Conservation (phyloP, 2,329 filamentous ascomycete species). For the Escovopsis weberi region DNA sequence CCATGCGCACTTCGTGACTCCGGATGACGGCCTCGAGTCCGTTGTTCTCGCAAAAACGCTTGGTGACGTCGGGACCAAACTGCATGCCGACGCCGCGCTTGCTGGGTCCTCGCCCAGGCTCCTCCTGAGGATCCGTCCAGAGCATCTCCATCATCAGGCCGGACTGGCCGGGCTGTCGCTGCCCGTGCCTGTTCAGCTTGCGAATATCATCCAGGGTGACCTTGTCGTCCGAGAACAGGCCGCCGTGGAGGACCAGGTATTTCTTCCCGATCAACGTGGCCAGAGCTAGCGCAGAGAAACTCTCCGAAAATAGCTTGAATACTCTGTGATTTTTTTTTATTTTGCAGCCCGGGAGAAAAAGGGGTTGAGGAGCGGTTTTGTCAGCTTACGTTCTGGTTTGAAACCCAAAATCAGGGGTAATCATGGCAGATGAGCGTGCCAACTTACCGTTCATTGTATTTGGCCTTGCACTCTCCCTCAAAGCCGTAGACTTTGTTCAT, state of each 20-base stretch:
- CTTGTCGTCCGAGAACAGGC: constrained; percentile 91
- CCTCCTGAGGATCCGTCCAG: constrained; percentile 90
- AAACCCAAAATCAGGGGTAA: too few species aligned
- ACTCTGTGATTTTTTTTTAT: constrained; percentile 30
- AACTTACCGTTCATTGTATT: constrained; percentile 70
- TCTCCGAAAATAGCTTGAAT: constrained; percentile 97
- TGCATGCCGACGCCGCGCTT: constrained; percentile 95
- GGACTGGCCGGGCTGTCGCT: constrained; percentile 82
- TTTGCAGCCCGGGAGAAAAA: constrained; percentile 2
- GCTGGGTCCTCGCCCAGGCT: constrained; percentile 77
- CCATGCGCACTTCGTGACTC: constrained; percentile 97
- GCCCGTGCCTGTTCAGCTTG: constrained; percentile 78
- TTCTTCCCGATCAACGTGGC: constrained; percentile 85
- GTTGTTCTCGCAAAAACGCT: constrained; percentile 93
- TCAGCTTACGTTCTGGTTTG: too few species aligned
- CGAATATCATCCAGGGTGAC: constrained; percentile 85
- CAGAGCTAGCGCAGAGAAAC: constrained; percentile 84
- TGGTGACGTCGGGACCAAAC: constrained; percentile 93
- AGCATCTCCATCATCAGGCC: constrained; percentile 99
- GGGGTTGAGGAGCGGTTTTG: background rate
- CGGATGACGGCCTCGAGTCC: constrained; percentile 88
- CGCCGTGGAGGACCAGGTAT: constrained; percentile 85
- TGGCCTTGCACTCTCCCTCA: constrained; percentile 94
- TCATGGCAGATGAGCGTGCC: background rate
- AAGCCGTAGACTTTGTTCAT: constrained; percentile 99